Conservation (phyloP, 257 asterid species). For the Craterostigma plantagineum region DNA sequence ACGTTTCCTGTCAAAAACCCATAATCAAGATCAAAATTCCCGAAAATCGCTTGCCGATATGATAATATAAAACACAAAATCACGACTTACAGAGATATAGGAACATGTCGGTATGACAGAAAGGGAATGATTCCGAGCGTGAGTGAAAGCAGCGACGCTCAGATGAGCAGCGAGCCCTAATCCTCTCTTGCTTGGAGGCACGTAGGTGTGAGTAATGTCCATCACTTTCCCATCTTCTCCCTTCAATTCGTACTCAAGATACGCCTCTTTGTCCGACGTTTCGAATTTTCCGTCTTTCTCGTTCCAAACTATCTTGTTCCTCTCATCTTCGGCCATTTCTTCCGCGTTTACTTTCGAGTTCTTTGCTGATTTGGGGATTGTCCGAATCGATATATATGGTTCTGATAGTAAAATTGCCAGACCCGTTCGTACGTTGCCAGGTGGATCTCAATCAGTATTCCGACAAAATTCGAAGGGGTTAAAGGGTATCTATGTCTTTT, state of each 20-base stretch:
- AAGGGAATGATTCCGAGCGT: conserved; percentile 38
- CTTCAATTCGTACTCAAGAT: conserved; percentile 36
- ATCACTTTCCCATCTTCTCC: conserved; percentile 21
- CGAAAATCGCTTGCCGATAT: too few relatives aligned
- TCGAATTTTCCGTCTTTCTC: conserved; percentile 43
- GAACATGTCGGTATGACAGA: conserved; percentile 75
- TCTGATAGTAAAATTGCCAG: too few relatives aligned
- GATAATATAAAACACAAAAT: too few relatives aligned
- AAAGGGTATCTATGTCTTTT: too few relatives aligned
- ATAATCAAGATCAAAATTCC: too few relatives aligned
- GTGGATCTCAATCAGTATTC: too few relatives aligned
- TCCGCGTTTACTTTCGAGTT: background rate
- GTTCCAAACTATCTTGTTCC: conserved; percentile 41
- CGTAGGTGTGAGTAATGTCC: conserved; percentile 76
- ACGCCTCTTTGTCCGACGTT: conserved; percentile 62
- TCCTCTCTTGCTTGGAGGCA: conserved; percentile 75
- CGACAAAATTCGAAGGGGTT: too few relatives aligned
- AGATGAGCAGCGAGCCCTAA: conserved; percentile 66
- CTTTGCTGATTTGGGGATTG: too few relatives aligned
- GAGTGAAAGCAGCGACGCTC: conserved; percentile 69
- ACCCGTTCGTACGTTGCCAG: too few relatives aligned
- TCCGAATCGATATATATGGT: too few relatives aligned
- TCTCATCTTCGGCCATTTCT: conserved; percentile 11
- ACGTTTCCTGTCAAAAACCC: conserved; percentile 1
- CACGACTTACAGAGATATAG: conserved; percentile 58